Evolutionary conservation across 768 basidiomycete species (phyloP).

Genomic region (Galerina sulciceps): DNA sequence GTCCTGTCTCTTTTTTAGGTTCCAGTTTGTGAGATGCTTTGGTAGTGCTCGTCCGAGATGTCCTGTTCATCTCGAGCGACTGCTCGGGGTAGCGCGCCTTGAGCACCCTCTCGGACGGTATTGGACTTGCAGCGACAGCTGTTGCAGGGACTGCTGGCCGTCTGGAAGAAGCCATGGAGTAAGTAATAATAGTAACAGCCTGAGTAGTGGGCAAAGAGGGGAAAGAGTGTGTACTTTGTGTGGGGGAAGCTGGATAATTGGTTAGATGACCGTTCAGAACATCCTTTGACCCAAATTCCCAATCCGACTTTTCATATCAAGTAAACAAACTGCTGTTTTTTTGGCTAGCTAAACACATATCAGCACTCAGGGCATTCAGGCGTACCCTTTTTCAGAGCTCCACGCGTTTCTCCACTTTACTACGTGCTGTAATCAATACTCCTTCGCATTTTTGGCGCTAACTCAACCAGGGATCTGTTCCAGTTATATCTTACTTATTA

Average conservation of each 20-base stretch:
- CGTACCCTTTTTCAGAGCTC: conserved; percentile 10
- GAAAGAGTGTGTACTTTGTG: conserved; percentile 19
- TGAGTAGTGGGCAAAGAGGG: conserved; percentile 11
- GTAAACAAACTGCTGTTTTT: conserved; percentile 3
- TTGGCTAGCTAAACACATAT: conserved; percentile 15
- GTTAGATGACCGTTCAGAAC: conserved; percentile 20
- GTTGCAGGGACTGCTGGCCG: conserved; percentile 35
- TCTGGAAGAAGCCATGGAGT: conserved; percentile 29
- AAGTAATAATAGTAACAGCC: conserved; percentile 18
- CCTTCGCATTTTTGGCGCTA: too few species aligned
- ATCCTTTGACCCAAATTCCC: conserved; percentile 14
- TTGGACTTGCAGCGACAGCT: conserved; percentile 41
- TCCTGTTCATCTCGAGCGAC: conserved; percentile 38
- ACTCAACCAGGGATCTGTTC: too few species aligned
- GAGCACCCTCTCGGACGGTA: conserved; percentile 45
- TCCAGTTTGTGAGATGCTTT: conserved; percentile 35
- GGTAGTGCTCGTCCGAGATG: conserved; percentile 30
- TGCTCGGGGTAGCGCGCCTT: conserved; percentile 56
- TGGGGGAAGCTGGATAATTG: conserved; percentile 14
- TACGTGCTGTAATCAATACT: too few species aligned
- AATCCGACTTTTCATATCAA: conserved; percentile 15
- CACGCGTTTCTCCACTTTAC: neutral
- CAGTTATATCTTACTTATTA: too few species aligned
- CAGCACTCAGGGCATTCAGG: conserved; percentile 23
- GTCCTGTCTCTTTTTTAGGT: conserved; percentile 35